Base-by-base conservation (phyloP, 1,139 yeast genomes). In the Kodamaea sp. region DNA sequence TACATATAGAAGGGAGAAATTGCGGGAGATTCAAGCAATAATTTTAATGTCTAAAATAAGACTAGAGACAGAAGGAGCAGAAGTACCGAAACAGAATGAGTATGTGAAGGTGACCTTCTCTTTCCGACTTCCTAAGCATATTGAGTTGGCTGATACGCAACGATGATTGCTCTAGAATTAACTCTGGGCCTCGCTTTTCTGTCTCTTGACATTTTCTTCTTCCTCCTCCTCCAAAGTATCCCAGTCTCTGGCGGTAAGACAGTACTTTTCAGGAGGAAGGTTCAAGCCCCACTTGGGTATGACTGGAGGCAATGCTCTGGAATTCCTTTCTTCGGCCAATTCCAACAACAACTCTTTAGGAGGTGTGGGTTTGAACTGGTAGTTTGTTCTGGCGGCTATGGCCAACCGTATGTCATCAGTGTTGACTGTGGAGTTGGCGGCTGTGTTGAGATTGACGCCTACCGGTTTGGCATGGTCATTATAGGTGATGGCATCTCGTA, bases 201-300 rank as follows among this genome's bases (percentile, higher is more conserved):
- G 39, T 27, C 30, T 36, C 28, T 34, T 34, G 14, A 24, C 31
- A 14, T 28, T 36, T 15, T 34, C 37, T 19, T 53, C 60, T 5
- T 55, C 54, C 32, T 65, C 72, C 15, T 65, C 70, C 26, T 59
- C 66, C 34, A 65, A 46, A 26, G 36, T 57, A 34, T 78, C 81
- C 82, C 89, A 83, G 47, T 86, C 92, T 44, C 76, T 75, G 2
- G 88, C 89, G 0, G 96, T 89, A 37, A 92, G 65, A 61, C 97
- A 92, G 64, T 89, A 90, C 74, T 90, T 92, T 66, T 92, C 98
- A 7, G 98, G 98, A 4, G 99, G 99, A 37, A 94, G 70, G 43
- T 97, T 78, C 37, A 92, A 73, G 15, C 98, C 98, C 83, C 92
- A 90, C 37, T 84, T 79, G 18, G 95, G 94, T 58, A 89, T 82